Evolutionary conservation across 73 alveolate species (phyloP).

Genomic region (Loxodes magnus): DNA sequence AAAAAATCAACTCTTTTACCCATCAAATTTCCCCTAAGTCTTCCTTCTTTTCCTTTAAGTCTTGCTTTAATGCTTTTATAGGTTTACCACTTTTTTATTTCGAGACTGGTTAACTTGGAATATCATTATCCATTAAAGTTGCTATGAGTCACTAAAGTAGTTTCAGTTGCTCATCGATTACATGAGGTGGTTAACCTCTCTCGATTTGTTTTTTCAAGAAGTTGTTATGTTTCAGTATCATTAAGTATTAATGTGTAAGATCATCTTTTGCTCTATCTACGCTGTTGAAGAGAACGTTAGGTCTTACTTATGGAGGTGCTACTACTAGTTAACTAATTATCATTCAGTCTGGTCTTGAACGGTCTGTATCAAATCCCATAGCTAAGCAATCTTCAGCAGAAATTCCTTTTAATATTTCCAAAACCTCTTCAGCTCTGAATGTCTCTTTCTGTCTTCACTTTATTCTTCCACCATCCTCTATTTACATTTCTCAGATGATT

Average conservation of each 20-base stretch:
- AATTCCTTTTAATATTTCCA: constrained; percentile 40
- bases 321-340: constrained; percentile 77
- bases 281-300: constrained; percentile 70
- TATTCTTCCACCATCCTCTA: constrained; percentile 35
- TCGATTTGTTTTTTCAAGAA: constrained; percentile 27
- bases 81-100: constrained; percentile 83
- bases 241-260: constrained; percentile 73
- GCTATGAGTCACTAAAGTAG: constrained; percentile 79
- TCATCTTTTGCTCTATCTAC: constrained; percentile 80
- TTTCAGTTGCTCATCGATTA: constrained; percentile 49
- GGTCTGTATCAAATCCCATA: constrained; percentile 72
- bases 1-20: constrained; percentile 99
- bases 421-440: constrained; percentile 59
- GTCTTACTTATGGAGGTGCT: constrained; percentile 93
- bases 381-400: constrained; percentile 43
- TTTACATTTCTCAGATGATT: constrained; percentile 25
- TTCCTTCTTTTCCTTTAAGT: constrained; percentile 98
- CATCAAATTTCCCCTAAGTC: constrained; percentile 99
- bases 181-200: constrained; percentile 38
- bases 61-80: constrained; percentile 45
- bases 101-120: constrained; percentile 59
- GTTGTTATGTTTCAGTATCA: constrained; percentile 60
- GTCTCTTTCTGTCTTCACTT: constrained; percentile 34
- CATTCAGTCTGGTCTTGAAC: constrained; percentile 81
- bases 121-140: constrained; percentile 88